Evolutionary conservation across 176 grass and related monocot species (phyloP).

Genomic region (Oryza glumipatula): DNA sequence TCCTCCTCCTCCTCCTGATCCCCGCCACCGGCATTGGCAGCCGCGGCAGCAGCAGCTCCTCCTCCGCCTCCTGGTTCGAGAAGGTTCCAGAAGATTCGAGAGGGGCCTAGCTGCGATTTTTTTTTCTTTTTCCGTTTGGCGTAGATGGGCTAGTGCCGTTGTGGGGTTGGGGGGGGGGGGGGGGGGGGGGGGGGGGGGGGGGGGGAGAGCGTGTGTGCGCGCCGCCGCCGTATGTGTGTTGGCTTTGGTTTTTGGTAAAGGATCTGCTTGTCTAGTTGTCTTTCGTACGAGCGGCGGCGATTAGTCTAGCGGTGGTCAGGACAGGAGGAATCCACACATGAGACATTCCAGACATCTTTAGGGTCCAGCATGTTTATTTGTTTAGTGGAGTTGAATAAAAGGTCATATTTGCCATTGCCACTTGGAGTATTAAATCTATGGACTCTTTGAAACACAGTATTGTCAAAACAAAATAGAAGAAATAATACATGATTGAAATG

Average conservation of each 20-base stretch:
- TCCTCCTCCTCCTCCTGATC: constrained; percentile 27
- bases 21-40: constrained; percentile 26
- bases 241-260: not conserved
- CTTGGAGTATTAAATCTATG: not conserved
- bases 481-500: too few relatives aligned
- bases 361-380: not conserved
- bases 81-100: constrained; percentile 45
- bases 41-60: not conserved
- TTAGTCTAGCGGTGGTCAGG: not conserved
- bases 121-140: not conserved
- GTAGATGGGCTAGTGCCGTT: not conserved
- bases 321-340: too few relatives aligned
- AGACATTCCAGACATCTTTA: not conserved
- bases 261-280: not conserved
- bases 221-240: not conserved
- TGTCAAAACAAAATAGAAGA: too few relatives aligned
- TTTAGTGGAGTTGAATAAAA: not conserved
- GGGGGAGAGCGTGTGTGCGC: not conserved
- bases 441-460: too few relatives aligned
- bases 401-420: not conserved
- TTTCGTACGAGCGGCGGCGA: not conserved
- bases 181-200: too few relatives aligned
- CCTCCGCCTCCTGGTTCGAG: not conserved
- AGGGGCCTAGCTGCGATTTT: constrained; percentile 14
- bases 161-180: too few relatives aligned